Base-by-base conservation (phyloP, 2,329 filamentous ascomycete species). In the Chaetomium globosum region DNA sequence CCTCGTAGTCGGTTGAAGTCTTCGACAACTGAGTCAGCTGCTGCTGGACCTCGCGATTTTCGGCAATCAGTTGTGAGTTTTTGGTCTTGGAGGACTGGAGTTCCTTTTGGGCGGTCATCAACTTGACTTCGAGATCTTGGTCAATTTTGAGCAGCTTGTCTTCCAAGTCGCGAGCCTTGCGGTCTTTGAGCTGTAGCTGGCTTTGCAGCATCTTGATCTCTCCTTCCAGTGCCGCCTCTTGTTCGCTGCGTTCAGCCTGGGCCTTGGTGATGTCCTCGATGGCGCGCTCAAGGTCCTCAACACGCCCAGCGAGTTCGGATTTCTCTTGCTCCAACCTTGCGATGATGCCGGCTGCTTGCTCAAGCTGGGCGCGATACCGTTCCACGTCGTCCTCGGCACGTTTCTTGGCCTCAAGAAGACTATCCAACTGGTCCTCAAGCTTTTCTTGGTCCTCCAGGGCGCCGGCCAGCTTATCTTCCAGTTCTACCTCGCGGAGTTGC, bases 371-470 rank as follows among this genome's bases (percentile, higher is more conserved):
- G 36, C 92, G 87, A 73, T 88, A 91, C 64, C 87, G 84, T 67
- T 95, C 90, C 5, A 94, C 87, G 69, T 97, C 90, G 26, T 92
- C 87, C 74, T 97, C 94, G 0, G 91, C 90, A 61, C 87, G 89
- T 77, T 93, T 96, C 78, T 97, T 97, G 10, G 93, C 92, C 57
- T 89, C 88, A 69, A 99, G 86, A 3, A 99, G 82, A 65, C 89
- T 89, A 74, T 99, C 95, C 2, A 99, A 83, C 75, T 99, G 93
- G 68, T 96, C 93, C 77, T 99, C 95, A 0, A 99, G 84, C 61
- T 89, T 89, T 74, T 98, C 94, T 75, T 98, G 94, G 72, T 99
- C 96, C 26, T 96, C 91, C 66, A 98, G 87, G 33, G 94, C 94
- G 48, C 91, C 94, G 46, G 92, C 86, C 31, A 99, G 85, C 79